Evolutionary conservation across 2,329 filamentous ascomycete genomes (phyloP), one percentile per base, ranked within the genome.

Genomic region (Dactylellina haptotyla): DNA sequence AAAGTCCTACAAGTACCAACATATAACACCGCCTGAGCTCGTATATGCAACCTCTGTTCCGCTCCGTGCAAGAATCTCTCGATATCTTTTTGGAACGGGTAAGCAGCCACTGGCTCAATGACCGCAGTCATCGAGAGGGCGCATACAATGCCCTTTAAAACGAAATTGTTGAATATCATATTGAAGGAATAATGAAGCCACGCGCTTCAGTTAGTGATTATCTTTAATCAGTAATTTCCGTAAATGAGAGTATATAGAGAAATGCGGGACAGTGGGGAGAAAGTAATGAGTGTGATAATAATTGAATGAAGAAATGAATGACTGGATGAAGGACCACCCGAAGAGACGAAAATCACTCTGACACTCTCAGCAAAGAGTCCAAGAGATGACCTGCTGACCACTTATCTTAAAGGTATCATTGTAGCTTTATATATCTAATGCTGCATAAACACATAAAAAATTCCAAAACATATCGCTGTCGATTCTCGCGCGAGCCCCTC

Each of bases 201-300:
- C 3, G 4, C 3, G 34, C 34, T 39, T n/a, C 34, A 39, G 41
- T 23, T 16, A 18, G 3, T 45, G 41, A 18, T 18, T 14, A 45
- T 8, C 34, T 45, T 16, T 14, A 18, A 45, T 18, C 8, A n/a
- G n/a, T n/a, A n/a, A n/a, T n/a, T n/a, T n/a, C n/a, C n/a, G 16
- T 28, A 28, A 51, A 51, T 10, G 23, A 26, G 12, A 51, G 12
- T 51, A 8, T 16, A n/a, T 51, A 28, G 46, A 28, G 28, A 8
- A 54, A 16, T 8, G 5, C 26, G 18, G 14, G 18, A 6, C 16
- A 37, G 18, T n/a, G n/a, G 14, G 14, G 8, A 32, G 50, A 9
- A 54, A 54, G 10, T 4, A 50, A 50, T 50, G 45, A 45, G n/a
- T n/a, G n/a, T n/a, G n/a, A n/a, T n/a, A 34, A 34, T 16, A n/a